Base-by-base conservation (phyloP, 164 flowering plant species). In the Dillenia suffruticosa region DNA sequence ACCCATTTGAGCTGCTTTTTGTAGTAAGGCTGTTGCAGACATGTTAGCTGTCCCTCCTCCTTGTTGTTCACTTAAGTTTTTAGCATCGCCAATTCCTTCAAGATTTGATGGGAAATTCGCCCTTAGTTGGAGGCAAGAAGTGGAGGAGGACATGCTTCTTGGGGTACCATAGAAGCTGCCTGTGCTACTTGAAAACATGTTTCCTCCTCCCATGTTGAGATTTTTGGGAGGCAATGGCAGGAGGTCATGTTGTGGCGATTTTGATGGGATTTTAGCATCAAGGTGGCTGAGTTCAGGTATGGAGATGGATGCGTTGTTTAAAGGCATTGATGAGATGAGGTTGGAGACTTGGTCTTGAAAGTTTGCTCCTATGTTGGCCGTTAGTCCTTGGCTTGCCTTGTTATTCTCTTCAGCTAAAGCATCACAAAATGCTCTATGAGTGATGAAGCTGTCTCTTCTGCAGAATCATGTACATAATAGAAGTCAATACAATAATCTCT, bases 1-100 rank as follows among this genome's bases (percentile, higher is more conserved):
- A 44, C 85, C 85, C 83, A 83, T 83, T 60, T 79, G 88, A 8
- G 88, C 88, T 24, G 88, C 88, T 48, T 81, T 83, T 63, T 81
- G 88, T 57, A 83, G 54, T 75, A 81, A 65, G 0, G 85, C 88
- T 0, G 88, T 81, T 0, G 85, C 85, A 0, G 84, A 83, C 80
- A 81, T 77, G 51, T 60, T 68, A 0, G 75, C 69, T 2, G 74
- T 56, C 16, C 71, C 68, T 8, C 50, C 56, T 10, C 60, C 14
- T 19, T 56, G 66, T 0, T 58, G 52, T 8, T 63, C 59, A 10
- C 40, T 32, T 5, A 32, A 32, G 40, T 7, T 55, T 48, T 68
- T 74, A 55, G 40, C 22, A 11, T 52, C 55, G 10, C 2, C 24
- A 11, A 52, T 6, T 9, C 49, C 59, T 12, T 62, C 61, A 22